These are phyloP conservation scores for Achaetomium macrosporum DNA, from an alignment of 2,329 filamentous ascomycete species.

Conservation along the genomic window DNA sequence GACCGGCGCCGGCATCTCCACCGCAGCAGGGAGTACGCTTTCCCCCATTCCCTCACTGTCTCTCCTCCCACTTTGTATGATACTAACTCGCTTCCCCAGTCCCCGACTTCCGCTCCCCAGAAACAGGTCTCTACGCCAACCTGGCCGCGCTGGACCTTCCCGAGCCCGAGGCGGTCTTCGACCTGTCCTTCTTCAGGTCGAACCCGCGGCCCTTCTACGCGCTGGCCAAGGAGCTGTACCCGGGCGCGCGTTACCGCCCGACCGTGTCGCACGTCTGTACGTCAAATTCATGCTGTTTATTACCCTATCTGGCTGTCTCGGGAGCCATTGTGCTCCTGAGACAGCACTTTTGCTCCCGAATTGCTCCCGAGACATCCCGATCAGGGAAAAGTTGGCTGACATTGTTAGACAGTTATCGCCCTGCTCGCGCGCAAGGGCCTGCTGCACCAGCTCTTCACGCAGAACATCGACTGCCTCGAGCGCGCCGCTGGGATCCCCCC, in stretches of 20 bases:
- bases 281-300: no score
- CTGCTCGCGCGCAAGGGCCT: conserved; percentile 74
- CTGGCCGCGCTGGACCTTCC: conserved; percentile 80
- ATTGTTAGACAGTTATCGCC: no score
- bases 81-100: conserved; percentile 45
- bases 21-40: conserved; percentile 57
- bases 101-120: conserved; percentile 89
- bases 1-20: conserved; percentile 86
- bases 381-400: no score
- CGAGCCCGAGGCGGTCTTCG: conserved; percentile 88
- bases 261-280: conserved; percentile 88
- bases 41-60: neutral
- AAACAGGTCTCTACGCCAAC: conserved; percentile 91
- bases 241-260: conserved; percentile 71
- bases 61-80: no score
- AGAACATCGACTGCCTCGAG: conserved; percentile 97
- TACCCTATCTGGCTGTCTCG: no score
- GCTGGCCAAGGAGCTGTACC: conserved; percentile 86
- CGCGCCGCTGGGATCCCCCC: conserved; percentile 75
- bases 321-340: no score
- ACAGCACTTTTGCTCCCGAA: no score
- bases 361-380: no score
- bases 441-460: conserved; percentile 83
- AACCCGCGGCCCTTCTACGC: conserved; percentile 89
- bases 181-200: conserved; percentile 79